These are phyloP conservation scores for Ampelocalamus luodianensis DNA, from an alignment of 176 grass and related monocot species.

Conservation along the genomic window DNA sequence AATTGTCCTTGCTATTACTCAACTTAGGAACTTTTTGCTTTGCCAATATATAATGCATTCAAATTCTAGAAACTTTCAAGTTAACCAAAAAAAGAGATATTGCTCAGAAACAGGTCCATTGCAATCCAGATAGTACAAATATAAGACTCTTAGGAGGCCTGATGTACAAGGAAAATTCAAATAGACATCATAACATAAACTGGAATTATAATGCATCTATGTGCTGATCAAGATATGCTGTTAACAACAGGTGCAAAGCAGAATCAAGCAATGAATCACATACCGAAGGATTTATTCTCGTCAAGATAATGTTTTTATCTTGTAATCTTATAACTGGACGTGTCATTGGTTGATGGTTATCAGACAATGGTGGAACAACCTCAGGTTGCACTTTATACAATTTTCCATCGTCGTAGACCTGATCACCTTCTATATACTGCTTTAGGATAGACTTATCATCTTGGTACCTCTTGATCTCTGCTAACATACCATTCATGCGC, in stretches of 20 bases:
- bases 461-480: constrained; percentile 97
- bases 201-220: constrained; percentile 31
- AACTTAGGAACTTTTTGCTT: not conserved
- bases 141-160: constrained; percentile 6
- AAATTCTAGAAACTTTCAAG: constrained; percentile 3
- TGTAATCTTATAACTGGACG: constrained; percentile 97
- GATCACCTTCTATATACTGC: constrained; percentile 92
- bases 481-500: constrained; percentile 75
- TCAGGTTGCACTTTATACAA: constrained; percentile 95
- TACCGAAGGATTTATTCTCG: constrained; percentile 94
- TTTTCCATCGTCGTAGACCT: constrained; percentile 84
- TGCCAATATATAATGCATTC: constrained; percentile 10
- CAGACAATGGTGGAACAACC: constrained; percentile 79
- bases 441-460: constrained; percentile 90
- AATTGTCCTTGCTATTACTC: not conserved
- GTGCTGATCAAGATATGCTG: not conserved
- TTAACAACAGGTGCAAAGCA: constrained; percentile 16
- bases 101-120: not conserved
- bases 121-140: constrained; percentile 13
- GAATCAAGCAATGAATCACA: constrained; percentile 46
- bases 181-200: not conserved
- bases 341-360: constrained; percentile 81
- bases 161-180: constrained; percentile 27
- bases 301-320: constrained; percentile 89
- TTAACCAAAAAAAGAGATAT: not conserved